Evolutionary conservation across 2,329 filamentous ascomycete genomes (phyloP), one percentile per base, ranked within the genome.

Genomic region (Aulographum hederae): DNA sequence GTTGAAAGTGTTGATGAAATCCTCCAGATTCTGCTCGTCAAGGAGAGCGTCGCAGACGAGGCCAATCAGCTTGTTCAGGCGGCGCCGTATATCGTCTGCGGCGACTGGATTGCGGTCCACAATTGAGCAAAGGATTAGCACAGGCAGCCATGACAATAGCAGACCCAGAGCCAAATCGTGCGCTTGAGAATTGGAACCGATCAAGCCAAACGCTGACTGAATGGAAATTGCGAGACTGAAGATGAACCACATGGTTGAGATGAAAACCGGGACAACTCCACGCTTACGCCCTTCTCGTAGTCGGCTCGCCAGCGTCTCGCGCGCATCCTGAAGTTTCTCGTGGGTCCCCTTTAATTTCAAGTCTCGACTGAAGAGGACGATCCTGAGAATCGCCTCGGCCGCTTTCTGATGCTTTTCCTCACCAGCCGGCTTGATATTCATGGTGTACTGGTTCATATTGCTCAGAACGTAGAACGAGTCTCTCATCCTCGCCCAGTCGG

Each of bases 21-120:
- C 33, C 1, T 40, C 32, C 15, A 46, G 42, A 26, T 48, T 43
- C 2, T 32, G 25, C 3, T 42, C 32, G 28, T 56, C 45, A 10
- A 40, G 41, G 1, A 56, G 37, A 1, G 53, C 46, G 12, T 40
- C 34, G 4, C 51, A 42, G 5, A 55, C 52, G 14, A 46, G 46
- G 14, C 56, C 47, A n/a, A 59, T 41, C 6, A 59, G 36, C 2
- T 44, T 41, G 37, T 58, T 60, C 2, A 59, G 39, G 32, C 54
- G 53, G 15, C 41, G 40, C 2, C 48, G 43, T 10, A 58, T 54
- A 12, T 53, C 46, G 19, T 57, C 52, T 4, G 55, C 43, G 3
- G 56, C 53, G 2, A 55, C 50, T 1, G 55, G 58, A 32, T 62
- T 63, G 12, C 59, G 50, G 35, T 63, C 60, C 3, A 61, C 49